phyloP scores from a whole-genome alignment of 2,329 filamentous ascomycete species.

The Xylariaceae sp. region DNA sequence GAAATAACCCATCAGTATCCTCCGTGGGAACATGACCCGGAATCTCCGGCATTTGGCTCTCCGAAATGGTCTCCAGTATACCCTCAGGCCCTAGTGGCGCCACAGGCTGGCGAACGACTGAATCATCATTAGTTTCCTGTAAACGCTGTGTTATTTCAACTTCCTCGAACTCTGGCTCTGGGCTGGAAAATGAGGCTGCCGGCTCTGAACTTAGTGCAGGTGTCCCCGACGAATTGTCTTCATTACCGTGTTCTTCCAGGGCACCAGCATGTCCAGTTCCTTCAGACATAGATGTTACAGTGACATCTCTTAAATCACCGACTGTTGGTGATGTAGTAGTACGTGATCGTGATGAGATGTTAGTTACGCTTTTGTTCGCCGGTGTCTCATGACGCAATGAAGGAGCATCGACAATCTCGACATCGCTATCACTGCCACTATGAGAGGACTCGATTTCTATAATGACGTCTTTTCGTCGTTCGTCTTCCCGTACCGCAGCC shows the following conservation, averaged over 20 bases:
- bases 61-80: slow-evolving; percentile 13
- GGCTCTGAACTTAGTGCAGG: slow-evolving; percentile 4
- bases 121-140: slow-evolving; percentile 15
- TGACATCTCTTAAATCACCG: slow-evolving; percentile 18
- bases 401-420: slow-evolving; percentile 52
- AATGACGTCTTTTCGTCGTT: slow-evolving; percentile 42
- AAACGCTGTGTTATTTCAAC: slow-evolving; percentile 27
- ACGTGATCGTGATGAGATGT: slow-evolving; percentile 10
- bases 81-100: slow-evolving; percentile 19
- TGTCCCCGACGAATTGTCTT: not conserved
- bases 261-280: slow-evolving; percentile 14
- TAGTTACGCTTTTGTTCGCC: slow-evolving; percentile 10
- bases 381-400: slow-evolving; percentile 32
- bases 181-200: slow-evolving; percentile 19
- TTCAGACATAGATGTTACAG: slow-evolving; percentile 9
- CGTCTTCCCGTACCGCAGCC: slow-evolving; percentile 51
- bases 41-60: slow-evolving; percentile 8
- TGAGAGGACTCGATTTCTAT: slow-evolving; percentile 61
- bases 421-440: slow-evolving; percentile 43
- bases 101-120: slow-evolving; percentile 7
- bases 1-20: slow-evolving; percentile 35
- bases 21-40: slow-evolving; percentile 7
- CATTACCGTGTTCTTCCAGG: slow-evolving; percentile 16
- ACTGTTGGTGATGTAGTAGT: slow-evolving; percentile 22
- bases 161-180: slow-evolving; percentile 32